Base-by-base conservation (phyloP, 805 yeast species). In the Barnettozyma sp. region DNA sequence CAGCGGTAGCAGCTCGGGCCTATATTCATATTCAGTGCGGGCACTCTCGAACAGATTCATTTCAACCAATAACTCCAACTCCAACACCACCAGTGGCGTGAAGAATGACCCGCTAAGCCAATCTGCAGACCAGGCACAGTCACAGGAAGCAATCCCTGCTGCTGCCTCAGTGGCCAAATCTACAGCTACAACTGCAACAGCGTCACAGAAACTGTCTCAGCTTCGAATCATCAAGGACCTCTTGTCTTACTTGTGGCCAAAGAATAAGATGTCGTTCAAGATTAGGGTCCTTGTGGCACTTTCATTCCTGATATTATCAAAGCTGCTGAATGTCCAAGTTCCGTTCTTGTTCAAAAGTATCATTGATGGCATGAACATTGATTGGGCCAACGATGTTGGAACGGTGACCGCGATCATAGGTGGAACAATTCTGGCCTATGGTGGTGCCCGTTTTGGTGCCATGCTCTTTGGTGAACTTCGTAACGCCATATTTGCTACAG, bases 401-500 rank as follows among this genome's bases (percentile, higher is more conserved):
- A 65, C 79, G 0, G 68, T 76, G 4, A 70, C 87, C 2, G 68
- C 83, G 0, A 64, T 78, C 4, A 79, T 82, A 25, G 82, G 84
- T 5, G 71, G 80, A 3, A 64, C 71, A 0, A 77, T 92, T 23
- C 45, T 92, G 15, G 94, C 94, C 0, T 92, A 92, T 55, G 98
- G 98, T 37, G 78, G 83, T 13, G 94, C 97, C 0, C 67, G 98
- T 40, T 86, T 92, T 53, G 96, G 97, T 21, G 82, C 97, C 4
- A 95, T 90, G 2, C 60, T 92, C 12, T 85, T 92, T 60, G 97
- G 97, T 22, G 98, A 92, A 57, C 65, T 92, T 43, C 68, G 97
- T 49, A 92, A 92, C 56, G 98, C 98, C 1, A 78, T 92, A 5
- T 92, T 92, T 65, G 97, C 97, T 1, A 74, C 82, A 18, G 98